Percentiles rank a stretch among this genome's conserved stretches.
Evolutionary conservation across 2,329 filamentous ascomycete species (phyloP).

Genomic region (Trichoderma sp.): DNA sequence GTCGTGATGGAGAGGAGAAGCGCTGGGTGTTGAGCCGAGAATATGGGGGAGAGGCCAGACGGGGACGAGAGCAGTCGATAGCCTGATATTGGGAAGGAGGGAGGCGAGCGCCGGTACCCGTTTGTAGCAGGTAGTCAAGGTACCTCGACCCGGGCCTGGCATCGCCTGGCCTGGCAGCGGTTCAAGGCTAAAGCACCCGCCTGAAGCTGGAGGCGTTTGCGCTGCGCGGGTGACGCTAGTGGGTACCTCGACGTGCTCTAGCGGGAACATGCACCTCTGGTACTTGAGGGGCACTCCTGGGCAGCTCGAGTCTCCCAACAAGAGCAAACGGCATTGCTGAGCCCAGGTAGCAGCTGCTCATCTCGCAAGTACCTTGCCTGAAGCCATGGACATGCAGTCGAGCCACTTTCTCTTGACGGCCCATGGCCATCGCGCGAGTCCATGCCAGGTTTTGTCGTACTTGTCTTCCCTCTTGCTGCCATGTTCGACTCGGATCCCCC

Average conservation of each 20-base stretch:
- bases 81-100: conserved; percentile 24
- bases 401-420: too few relatives aligned
- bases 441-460: too few relatives aligned
- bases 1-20: not conserved
- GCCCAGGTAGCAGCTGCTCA: not conserved
- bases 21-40: not conserved
- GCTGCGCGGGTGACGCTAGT: not conserved
- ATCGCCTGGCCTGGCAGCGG: not conserved
- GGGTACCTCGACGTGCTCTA: not conserved
- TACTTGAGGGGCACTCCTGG: not conserved
- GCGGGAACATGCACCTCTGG: not conserved
- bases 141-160: too few relatives aligned
- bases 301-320: too few relatives aligned
- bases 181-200: not conserved
- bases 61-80: conserved; percentile 6
- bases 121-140: too few relatives aligned
- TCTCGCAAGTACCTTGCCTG: not conserved
- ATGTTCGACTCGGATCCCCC: not conserved
- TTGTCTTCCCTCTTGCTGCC: too few relatives aligned
- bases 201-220: conserved; percentile 18
- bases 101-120: conserved; percentile 8
- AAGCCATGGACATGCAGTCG: too few relatives aligned
- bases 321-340: not conserved
- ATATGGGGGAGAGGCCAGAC: not conserved
- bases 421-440: too few relatives aligned